Percentiles rank a stretch among this genome's conserved stretches.
Evolutionary conservation across 2,329 filamentous ascomycete species (phyloP).

Genomic region (Verticillium zaregamsianum): DNA sequence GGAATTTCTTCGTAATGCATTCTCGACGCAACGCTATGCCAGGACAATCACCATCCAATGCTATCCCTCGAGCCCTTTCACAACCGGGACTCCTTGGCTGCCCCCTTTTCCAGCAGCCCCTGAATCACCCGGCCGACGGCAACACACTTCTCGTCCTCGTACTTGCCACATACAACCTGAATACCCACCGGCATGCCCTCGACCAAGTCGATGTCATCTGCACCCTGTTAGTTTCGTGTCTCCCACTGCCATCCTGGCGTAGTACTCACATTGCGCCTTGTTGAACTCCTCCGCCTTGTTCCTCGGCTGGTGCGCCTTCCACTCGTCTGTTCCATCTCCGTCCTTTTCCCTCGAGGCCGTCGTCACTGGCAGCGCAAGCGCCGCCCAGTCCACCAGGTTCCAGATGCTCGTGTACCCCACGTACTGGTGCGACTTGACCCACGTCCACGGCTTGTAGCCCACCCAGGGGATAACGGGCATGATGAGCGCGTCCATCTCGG

Average conservation of each 20-base stretch:
- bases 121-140: slow-evolving; percentile 28
- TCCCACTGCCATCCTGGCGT: no score
- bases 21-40: not conserved
- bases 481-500: slow-evolving; percentile 30
- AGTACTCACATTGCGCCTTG: slow-evolving; percentile 20
- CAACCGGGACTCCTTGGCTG: slow-evolving; percentile 3
- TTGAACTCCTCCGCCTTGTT: slow-evolving; percentile 23
- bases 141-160: slow-evolving; percentile 26
- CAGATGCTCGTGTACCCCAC: slow-evolving; percentile 25
- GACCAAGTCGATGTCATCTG: slow-evolving; percentile 9
- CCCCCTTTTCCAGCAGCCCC: slow-evolving; percentile 18
- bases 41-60: not conserved
- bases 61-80: not conserved
- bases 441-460: slow-evolving; percentile 19
- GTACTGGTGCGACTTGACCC: slow-evolving; percentile 23
- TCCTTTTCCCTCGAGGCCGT: slow-evolving; percentile 19
- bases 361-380: slow-evolving; percentile 23
- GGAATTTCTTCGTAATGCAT: not conserved
- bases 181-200: slow-evolving; percentile 32
- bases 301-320: slow-evolving; percentile 20
- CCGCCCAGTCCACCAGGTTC: slow-evolving; percentile 26
- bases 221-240: not conserved
- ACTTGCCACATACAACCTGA: slow-evolving; percentile 27
- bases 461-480: slow-evolving; percentile 14
- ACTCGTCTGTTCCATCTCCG: slow-evolving; percentile 13